Base-by-base conservation (phyloP, 2,329 filamentous ascomycete species). In the Huntiella savannae region DNA sequence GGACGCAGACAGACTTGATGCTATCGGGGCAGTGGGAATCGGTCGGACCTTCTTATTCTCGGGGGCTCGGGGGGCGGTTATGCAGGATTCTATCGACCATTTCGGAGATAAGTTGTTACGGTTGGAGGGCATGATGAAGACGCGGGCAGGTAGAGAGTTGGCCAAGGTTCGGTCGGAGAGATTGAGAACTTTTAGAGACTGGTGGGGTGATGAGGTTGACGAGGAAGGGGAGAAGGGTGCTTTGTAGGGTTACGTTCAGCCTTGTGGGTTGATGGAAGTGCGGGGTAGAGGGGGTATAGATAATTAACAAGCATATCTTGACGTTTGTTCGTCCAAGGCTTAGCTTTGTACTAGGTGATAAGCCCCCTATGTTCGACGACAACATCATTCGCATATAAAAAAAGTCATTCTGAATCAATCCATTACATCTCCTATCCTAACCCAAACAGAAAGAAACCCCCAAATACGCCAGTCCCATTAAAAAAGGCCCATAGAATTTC, bases 1-100 rank as follows among this genome's bases (percentile, higher is more conserved):
- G 62, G 88, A 95, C 60, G 87, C 87, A 3, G 88, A 95, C 63
- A 70, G 87, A 5, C 66, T 96, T n/a, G 88, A 96, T 62, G 82
- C 86, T 3, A 77, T 95, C 43, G 88, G 87, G 1, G 84, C 82
- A 0, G 73, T 95, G 28, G 88, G 88, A 0, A 78, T 94, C 48
- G 87, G 75, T 2, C 67, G 88, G 38, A 75, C 57, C 5, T 65
- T 65, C 53, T 56, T 61, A 3, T 95, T 77, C 58, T 75, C 80
- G 0, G 86, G 79, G 0, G 79, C 77, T 8, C 75, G 70, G 59
- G 59, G 60, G 4, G 63, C 66, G 17, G 70, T 67, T 38, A 63
- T 92, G 67, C 68, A 68, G 35, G 71, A 75, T 40, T 75, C 77
- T 4, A 73, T 92, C 51, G 66, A 72, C 41, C 84, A 92, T 64